These are phyloP conservation scores for Penicillium sp. DNA, from an alignment of 2,329 filamentous ascomycete genomes.

Conservation along the genomic window DNA sequence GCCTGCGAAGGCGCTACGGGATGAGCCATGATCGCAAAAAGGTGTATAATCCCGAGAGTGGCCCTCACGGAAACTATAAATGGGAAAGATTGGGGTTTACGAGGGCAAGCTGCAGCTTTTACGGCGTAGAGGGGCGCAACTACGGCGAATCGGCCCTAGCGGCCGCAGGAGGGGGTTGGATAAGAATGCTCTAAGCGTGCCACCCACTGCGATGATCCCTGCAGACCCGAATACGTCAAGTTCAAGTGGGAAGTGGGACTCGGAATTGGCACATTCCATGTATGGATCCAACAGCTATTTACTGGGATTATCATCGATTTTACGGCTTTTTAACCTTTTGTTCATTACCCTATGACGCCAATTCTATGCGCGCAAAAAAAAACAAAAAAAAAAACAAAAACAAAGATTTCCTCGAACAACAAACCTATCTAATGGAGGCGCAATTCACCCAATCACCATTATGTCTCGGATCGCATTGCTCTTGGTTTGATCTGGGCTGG, in stretches of 20 bases:
- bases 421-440: neutral
- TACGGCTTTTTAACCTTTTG: neutral
- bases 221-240: conserved; percentile 22
- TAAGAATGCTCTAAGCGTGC: conserved; percentile 11
- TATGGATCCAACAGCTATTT: neutral
- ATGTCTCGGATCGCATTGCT: conserved; percentile 12
- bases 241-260: conserved; percentile 9
- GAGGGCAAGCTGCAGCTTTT: conserved; percentile 1
- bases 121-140: neutral
- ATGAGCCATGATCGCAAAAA: conserved; percentile 13
- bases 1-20: conserved; percentile 19
- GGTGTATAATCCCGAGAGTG: neutral
- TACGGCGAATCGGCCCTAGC: conserved; percentile 11
- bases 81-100: neutral
- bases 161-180: conserved; percentile 11
- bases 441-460: neutral
- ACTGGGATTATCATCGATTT: neutral
- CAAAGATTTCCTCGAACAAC: neutral
- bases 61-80: conserved; percentile 13
- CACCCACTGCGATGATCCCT: conserved; percentile 17
- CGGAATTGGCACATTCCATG: conserved; percentile 13
- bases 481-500: conserved; percentile 15
- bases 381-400: neutral
- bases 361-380: neutral
- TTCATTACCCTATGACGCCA: neutral